Evolutionary conservation across 345 rosid species (phyloP), one percentile per base, ranked within the genome.

Genomic region (Citropsis articulata): DNA sequence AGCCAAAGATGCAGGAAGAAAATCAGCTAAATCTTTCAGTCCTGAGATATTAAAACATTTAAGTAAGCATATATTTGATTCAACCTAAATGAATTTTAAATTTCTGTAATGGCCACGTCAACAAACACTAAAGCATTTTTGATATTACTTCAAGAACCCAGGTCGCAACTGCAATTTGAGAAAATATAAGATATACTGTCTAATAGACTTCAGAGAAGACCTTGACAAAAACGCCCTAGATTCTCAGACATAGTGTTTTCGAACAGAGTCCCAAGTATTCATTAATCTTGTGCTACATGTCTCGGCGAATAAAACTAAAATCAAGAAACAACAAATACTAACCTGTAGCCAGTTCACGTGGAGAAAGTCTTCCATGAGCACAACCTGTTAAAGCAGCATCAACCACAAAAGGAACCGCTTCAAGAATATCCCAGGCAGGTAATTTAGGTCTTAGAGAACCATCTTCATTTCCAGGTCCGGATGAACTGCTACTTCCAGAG

Each of bases 341-440:
- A 96, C 99, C 99, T 83, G 99, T 96, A 73, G 98, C 98, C 77
- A 96, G 85, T 86, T 96, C 95, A 71, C 99, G 97, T 19, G 99
- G 98, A 82, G 94, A 96, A 62, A 96, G 95, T 69, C 86, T 89
- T 82, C 99, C 99, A 82, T 96, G 94, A 81, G 97, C 87, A 71
- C 99, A 96, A 59, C 98, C 98, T 56, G 98, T 91, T 77, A 92
- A 84, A 73, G 98, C 99, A 42, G 98, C 99, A 88, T 96, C 98
- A 64, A 94, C 98, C 36, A 88, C 95, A 83, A 81, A 91, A 69
- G 99, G 98, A 79, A 85, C 91, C 24, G 99, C 98, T 88, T 94
- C 95, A 72, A 94, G 90, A 81, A 94, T 91, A 82, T 96, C 98
- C 99, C 99, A 96, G 79, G 98, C 98, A 61, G 99, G 92, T 75